Evolutionary conservation across 371 early-diverging fungal genomes (phyloP), one percentile per base, ranked within the genome.

Genomic region (Funneliformis caledonium): DNA sequence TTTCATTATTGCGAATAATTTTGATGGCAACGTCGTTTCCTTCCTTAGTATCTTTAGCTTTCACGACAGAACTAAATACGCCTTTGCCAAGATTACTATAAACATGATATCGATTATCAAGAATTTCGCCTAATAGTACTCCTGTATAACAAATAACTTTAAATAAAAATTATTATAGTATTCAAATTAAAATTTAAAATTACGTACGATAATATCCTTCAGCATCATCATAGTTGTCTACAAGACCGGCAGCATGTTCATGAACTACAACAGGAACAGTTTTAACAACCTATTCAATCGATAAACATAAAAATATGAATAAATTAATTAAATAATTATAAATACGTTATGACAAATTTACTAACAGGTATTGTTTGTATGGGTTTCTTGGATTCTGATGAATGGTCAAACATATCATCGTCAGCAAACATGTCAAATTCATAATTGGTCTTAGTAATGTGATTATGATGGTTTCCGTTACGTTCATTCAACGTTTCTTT

Each of bases 121-220:
- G 84, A 4, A 93, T 80, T 84, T 98, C 99, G 6, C 98, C 98
- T 52, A 96, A 75, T 68, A 70, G 61, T 43, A 82, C 60, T 14
- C 67, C 82, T 78, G 47, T 50, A 65, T 12, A 78, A 80, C 1
- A 37, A 50, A 50, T 52, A 47, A 33, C 2, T 52, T 5, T 26
- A 42, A 64, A 33, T 60, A 19, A 31, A 11, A 26, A n/a, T 61
- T 12, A 60, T 62, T 64, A 16, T 65, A n/a, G n/a, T 43, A 64
- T 8, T 26, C 4, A 60, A 62, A 26, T 47, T 14, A 4, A 37
- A 22, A 43, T 43, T n/a, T 10, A 33, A 14, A 11, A 64, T 2
- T 19, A 88, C 93, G 86, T 90, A 91, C 96, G 92, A 83, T 97
- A 98, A 88, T 98, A 98, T 19, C 99, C 99, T 81, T 98, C 97